These are phyloP conservation scores for Alisma plantagoaquatica DNA, from an alignment of 106 monocot genomes.

Conservation along the genomic window DNA sequence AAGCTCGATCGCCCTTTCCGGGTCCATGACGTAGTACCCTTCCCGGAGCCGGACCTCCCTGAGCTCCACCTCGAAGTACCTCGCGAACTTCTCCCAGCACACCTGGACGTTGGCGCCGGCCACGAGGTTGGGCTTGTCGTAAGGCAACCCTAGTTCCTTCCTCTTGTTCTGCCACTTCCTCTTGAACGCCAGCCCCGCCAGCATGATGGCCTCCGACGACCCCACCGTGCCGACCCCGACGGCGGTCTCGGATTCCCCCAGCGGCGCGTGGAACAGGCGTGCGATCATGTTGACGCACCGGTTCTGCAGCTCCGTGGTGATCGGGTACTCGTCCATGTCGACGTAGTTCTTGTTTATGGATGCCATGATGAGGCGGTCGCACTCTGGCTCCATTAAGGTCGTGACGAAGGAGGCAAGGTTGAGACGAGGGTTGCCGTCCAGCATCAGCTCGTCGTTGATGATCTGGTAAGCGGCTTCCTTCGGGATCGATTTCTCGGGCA, in stretches of 20 bases:
- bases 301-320: conserved; percentile 46
- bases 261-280: conserved; percentile 20
- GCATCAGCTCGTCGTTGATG: conserved; percentile 54
- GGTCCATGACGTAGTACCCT: conserved; percentile 24
- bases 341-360: conserved; percentile 61
- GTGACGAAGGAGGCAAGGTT: conserved; percentile 61
- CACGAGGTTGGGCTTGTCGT: conserved; percentile 23
- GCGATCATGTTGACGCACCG: conserved; percentile 27
- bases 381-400: conserved; percentile 67
- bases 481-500: conserved; percentile 34
- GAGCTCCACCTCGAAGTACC: conserved; percentile 28
- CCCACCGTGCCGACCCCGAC: conserved; percentile 24
- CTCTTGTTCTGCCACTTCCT: conserved; percentile 24
- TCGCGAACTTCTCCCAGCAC: conserved; percentile 24
- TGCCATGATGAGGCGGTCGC: conserved; percentile 51
- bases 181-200: conserved; percentile 28
- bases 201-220: conserved; percentile 32
- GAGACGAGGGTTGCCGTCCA: conserved; percentile 57
- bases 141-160: conserved; percentile 12
- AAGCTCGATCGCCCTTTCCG: conserved; percentile 15
- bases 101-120: conserved; percentile 29
- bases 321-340: conserved; percentile 66
- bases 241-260: conserved; percentile 13
- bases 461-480: conserved; percentile 69
- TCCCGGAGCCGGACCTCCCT: conserved; percentile 18